Evolutionary conservation across 306 rosid species (phyloP).

Genomic region (Vachellia pachyceras): DNA sequence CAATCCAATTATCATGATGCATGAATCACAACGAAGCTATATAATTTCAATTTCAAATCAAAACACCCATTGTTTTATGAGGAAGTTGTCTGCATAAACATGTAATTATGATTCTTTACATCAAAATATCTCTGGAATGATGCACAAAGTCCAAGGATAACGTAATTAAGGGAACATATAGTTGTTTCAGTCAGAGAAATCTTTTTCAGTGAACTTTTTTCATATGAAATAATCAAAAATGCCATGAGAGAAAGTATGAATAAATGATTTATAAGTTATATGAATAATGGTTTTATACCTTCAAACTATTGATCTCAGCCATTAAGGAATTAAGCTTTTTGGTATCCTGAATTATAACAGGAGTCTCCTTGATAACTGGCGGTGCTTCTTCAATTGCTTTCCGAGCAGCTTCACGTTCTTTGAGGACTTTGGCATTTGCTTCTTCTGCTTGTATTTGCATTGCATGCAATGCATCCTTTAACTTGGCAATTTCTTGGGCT

Average conservation of each 20-base stretch:
- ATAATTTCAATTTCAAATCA: conserved; percentile 11
- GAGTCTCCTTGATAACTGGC: conserved; percentile 98
- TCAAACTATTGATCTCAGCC: conserved; percentile 81
- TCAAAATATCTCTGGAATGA: conserved; percentile 20
- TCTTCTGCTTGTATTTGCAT: conserved; percentile 90
- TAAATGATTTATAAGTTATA: conserved; percentile 6
- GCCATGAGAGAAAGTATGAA: conserved; percentile 19
- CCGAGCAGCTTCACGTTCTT: conserved; percentile 84
- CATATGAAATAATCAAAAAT: conserved; percentile 17
- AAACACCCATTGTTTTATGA: not conserved
- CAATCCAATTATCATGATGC: conserved; percentile 24
- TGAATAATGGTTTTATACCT: conserved; percentile 56
- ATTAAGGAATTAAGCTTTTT: conserved; percentile 81
- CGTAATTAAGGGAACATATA: conserved; percentile 30
- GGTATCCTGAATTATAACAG: conserved; percentile 87
- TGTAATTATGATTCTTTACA: not conserved
- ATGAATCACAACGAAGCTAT: not conserved
- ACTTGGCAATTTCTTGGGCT: conserved; percentile 78
- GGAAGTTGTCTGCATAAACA: conserved; percentile 22
- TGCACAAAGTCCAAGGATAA: conserved; percentile 29
- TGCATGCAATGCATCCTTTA: conserved; percentile 77
- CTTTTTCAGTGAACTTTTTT: not conserved
- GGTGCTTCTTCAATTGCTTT: conserved; percentile 97
- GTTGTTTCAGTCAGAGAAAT: conserved; percentile 23
- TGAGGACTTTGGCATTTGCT: conserved; percentile 80